Percentiles rank a stretch among this genome's conserved stretches.
These are phyloP conservation scores for Colletotrichum phormii DNA, from an alignment of 2,329 filamentous ascomycete species.

Conservation along the genomic window DNA sequence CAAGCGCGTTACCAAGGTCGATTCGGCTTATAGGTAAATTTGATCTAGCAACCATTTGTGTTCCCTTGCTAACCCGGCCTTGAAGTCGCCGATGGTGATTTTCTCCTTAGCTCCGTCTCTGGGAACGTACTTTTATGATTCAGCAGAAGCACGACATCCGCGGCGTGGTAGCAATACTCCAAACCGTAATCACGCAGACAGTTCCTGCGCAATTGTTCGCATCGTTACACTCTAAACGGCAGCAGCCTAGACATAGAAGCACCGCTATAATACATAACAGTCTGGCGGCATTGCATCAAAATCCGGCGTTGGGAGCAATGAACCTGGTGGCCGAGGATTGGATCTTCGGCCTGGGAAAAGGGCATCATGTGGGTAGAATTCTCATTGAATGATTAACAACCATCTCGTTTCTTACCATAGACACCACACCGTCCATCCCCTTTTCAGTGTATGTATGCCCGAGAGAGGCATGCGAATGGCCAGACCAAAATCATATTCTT, in stretches of 20 bases:
- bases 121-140: neutral
- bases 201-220: neutral
- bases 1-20: slow-evolving; percentile 46
- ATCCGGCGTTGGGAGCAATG: slow-evolving; percentile 3
- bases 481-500: slow-evolving; percentile 4
- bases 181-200: neutral
- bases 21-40: slow-evolving; percentile 52
- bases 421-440: neutral
- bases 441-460: neutral
- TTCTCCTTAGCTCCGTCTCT: neutral
- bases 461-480: slow-evolving; percentile 6
- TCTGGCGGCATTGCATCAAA: neutral
- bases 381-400: neutral
- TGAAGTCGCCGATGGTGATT: slow-evolving; percentile 51
- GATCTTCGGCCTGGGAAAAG: neutral
- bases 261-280: neutral
- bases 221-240: neutral
- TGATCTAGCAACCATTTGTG: neutral
- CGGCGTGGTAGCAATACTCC: neutral
- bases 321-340: neutral
- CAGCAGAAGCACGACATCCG: neutral
- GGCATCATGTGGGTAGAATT: slow-evolving; percentile 1
- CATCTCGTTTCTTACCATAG: neutral
- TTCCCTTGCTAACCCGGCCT: neutral
- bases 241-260: neutral